These are phyloP conservation scores for Pelargonium citronellum DNA, from an alignment of 441 rosid genomes.

Conservation along the genomic window DNA sequence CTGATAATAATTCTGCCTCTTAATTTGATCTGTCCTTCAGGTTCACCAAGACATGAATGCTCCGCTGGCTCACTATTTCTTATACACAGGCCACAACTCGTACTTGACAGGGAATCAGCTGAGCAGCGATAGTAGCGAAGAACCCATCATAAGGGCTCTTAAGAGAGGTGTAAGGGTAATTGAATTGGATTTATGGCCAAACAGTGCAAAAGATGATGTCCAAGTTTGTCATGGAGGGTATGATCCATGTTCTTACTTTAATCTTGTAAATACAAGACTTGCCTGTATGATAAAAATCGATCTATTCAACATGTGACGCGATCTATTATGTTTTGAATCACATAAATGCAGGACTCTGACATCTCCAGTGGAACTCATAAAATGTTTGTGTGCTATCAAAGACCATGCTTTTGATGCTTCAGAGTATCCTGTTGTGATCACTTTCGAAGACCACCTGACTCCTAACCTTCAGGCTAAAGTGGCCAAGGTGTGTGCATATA, in stretches of 20 bases:
- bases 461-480: conserved; percentile 81
- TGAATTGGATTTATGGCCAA: conserved; percentile 92
- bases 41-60: conserved; percentile 64
- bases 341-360: conserved; percentile 58
- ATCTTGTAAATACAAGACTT: too few species aligned
- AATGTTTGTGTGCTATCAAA: conserved; percentile 65
- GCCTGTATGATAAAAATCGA: too few species aligned
- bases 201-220: conserved; percentile 56
- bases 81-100: conserved; percentile 82
- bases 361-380: conserved; percentile 71
- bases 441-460: conserved; percentile 93
- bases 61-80: conserved; percentile 69
- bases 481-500: conserved; percentile 43
- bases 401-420: conserved; percentile 71
- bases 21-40: conserved; percentile 29
- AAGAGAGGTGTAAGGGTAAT: conserved; percentile 80
- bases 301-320: too few species aligned
- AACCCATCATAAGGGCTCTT: conserved; percentile 67
- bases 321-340: too few species aligned
- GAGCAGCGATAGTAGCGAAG: conserved; percentile 62
- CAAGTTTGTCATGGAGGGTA: conserved; percentile 92
- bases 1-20: too few species aligned
- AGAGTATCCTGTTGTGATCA: conserved; percentile 76
- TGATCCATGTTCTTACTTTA: background rate
- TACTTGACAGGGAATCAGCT: conserved; percentile 80